These are phyloP conservation scores for Spinacia oleracea DNA, from an alignment of 179 eudicot species.

Conservation along the genomic window DNA sequence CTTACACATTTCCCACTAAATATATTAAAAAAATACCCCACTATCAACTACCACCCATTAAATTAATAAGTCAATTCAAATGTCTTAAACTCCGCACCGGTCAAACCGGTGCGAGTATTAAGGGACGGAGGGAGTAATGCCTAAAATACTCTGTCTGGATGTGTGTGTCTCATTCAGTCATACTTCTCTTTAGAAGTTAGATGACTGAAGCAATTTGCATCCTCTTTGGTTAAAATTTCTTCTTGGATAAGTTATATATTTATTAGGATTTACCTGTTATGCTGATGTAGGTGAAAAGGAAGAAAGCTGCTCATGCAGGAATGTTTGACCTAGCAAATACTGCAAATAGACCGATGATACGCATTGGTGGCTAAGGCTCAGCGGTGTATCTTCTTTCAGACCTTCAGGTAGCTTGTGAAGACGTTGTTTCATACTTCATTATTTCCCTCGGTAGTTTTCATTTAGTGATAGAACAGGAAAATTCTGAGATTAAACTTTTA, in stretches of 20 bases:
- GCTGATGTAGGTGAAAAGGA: conserved; percentile 66
- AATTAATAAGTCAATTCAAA: too few relatives aligned
- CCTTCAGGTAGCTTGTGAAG: conserved; percentile 8
- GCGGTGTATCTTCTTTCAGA: conserved; percentile 13
- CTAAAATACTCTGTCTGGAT: background rate
- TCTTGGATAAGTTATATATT: background rate
- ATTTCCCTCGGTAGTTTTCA: background rate
- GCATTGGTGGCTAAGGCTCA: conserved; percentile 76
- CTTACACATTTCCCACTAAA: too few relatives aligned
- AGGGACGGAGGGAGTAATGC: too few relatives aligned
- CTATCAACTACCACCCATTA: too few relatives aligned
- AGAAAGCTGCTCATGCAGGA: conserved; percentile 97
- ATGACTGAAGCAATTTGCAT: conserved; percentile 5
- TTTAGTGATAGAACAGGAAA: background rate
- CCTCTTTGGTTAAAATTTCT: background rate
- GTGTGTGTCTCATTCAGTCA: background rate
- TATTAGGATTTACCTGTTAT: background rate
- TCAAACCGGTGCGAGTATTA: too few relatives aligned
- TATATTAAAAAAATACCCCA: too few relatives aligned
- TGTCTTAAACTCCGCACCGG: too few relatives aligned
- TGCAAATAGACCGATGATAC: conserved; percentile 95
- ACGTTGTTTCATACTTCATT: background rate
- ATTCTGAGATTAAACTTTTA: background rate
- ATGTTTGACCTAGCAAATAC: conserved; percentile 95
- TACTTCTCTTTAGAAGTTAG: background rate